A percentile compares a stretch with the other conserved stretches of the same genome.
phyloP scores from a whole-genome alignment of 176 grass and related monocot genomes.

The maize (Zea mays) region Zm-B73-REFERENCE-NAM-5.0 NC_050102.1:176258501-176259000 shows the following conservation, averaged over 20 bases:
- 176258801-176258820: background rate
- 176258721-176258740: background rate
- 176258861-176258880: constrained; percentile 46
- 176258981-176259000: constrained; percentile 96
- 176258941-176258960: constrained; percentile 89
- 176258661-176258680: background rate
- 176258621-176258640: background rate
- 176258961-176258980: constrained; percentile 47
- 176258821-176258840: constrained; percentile 11
- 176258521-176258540: constrained; percentile 74
- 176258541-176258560: constrained; percentile 98
- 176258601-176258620: constrained; percentile 5
- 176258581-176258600: constrained; percentile 70
- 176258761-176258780: constrained; percentile 31
- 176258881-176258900: constrained; percentile 10
- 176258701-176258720: background rate
- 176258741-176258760: constrained; percentile 8
- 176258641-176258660: background rate
- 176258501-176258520: constrained; percentile 97
- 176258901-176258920: constrained; percentile 14
- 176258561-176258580: constrained; percentile 97
- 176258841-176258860: constrained; percentile 24
- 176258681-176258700: background rate
- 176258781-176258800: background rate
- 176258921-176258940: constrained; percentile 99